Conservation (phyloP, 106 monocot genomes). For the Alisma plantagoaquatica region DNA sequence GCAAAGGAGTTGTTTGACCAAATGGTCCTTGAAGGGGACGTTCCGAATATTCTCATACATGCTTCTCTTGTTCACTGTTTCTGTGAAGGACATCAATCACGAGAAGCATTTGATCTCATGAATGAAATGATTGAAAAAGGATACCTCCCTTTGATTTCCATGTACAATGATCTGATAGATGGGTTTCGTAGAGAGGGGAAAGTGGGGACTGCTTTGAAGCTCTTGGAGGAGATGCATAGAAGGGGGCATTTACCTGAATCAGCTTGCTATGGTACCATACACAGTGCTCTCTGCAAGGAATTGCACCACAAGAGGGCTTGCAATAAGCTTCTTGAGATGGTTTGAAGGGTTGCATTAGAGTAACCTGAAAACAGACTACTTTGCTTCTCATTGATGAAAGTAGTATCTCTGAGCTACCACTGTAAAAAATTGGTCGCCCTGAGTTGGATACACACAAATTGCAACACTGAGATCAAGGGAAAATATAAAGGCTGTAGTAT, state of each 20-base stretch:
- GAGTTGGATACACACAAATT: too few species aligned
- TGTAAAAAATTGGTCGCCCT: too few species aligned
- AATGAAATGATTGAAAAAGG: slow-evolving; percentile 51
- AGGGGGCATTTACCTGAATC: slow-evolving; percentile 37
- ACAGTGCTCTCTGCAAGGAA: slow-evolving; percentile 22
- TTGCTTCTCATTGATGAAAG: too few species aligned
- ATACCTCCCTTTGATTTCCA: slow-evolving; percentile 29
- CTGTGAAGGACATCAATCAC: slow-evolving; percentile 12
- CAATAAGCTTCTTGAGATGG: too few species aligned
- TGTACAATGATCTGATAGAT: slow-evolving; percentile 42
- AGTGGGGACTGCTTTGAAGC: slow-evolving; percentile 24
- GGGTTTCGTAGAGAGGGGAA: slow-evolving; percentile 41
- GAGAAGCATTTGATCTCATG: slow-evolving; percentile 51
- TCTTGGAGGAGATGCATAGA: slow-evolving; percentile 50
- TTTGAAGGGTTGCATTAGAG: too few species aligned
- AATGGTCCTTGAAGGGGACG: slow-evolving; percentile 38
- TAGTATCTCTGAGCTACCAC: too few species aligned
- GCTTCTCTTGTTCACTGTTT: slow-evolving; percentile 28
- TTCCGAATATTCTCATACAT: slow-evolving; percentile 37
- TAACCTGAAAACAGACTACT: too few species aligned
- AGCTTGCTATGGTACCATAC: slow-evolving; percentile 36
- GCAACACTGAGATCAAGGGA: too few species aligned
- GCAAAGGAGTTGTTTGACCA: slow-evolving; percentile 39
- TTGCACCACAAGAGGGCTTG: slow-evolving; percentile 13
- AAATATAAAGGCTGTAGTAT: too few species aligned